phyloP scores from a whole-genome alignment of 495 filamentous ascomycete genomes.

The Aspergillus funiculosus region DNA sequence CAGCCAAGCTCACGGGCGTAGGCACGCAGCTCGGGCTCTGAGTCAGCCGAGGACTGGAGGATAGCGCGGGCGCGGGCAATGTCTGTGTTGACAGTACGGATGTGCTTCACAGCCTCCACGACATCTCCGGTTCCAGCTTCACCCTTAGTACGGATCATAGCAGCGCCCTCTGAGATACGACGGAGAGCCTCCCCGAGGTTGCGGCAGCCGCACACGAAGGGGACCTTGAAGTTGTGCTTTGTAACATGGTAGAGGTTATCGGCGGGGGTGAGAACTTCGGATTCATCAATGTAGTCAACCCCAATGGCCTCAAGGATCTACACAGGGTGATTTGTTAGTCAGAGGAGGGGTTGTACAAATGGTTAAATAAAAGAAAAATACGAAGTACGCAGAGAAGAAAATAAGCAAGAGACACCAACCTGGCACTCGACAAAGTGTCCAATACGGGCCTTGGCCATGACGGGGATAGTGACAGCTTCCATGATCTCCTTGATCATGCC shows the following conservation, averaged over 20 bases:
- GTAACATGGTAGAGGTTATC: slow-evolving; percentile 87
- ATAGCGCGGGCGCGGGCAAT: slow-evolving; percentile 69
- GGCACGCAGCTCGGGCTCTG: slow-evolving; percentile 68
- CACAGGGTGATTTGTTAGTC: too few relatives aligned
- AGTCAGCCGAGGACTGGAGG: slow-evolving; percentile 50
- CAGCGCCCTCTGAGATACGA: slow-evolving; percentile 87
- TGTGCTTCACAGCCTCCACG: slow-evolving; percentile 93
- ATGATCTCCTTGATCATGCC: slow-evolving; percentile 95
- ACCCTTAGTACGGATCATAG: slow-evolving; percentile 98
- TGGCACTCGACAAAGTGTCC: slow-evolving; percentile 97
- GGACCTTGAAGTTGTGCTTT: slow-evolving; percentile 75
- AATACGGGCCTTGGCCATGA: slow-evolving; percentile 99
- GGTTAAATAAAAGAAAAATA: slow-evolving; percentile 10
- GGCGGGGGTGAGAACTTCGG: slow-evolving; percentile 92
- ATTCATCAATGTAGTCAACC: slow-evolving; percentile 97
- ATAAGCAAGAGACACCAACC: slow-evolving; percentile 34
- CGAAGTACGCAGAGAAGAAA: neutral
- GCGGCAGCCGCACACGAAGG: slow-evolving; percentile 96
- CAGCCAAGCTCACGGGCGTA: slow-evolving; percentile 76
- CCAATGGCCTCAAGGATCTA: slow-evolving; percentile 91
- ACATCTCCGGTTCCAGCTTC: slow-evolving; percentile 98
- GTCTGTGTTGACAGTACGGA: slow-evolving; percentile 80
- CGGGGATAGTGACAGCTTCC: slow-evolving; percentile 92
- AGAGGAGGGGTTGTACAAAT: too few relatives aligned
- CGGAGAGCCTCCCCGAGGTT: slow-evolving; percentile 92